Evolutionary conservation across 805 yeast species (phyloP).

Genomic region (Candida montana): DNA sequence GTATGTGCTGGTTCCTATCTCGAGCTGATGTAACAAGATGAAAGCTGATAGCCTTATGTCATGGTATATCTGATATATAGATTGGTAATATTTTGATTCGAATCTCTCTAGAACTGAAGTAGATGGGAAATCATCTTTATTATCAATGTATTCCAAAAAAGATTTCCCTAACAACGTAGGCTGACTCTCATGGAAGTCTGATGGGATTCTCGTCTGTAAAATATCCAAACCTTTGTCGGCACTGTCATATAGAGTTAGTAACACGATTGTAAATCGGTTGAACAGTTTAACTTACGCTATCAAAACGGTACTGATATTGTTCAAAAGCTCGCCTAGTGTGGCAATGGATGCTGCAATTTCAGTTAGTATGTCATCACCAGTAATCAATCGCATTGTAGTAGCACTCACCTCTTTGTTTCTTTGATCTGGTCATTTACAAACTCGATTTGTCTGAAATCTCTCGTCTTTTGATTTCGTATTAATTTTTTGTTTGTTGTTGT

Average conservation of each 20-base stretch:
- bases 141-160: constrained; percentile 6
- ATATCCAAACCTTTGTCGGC: constrained; percentile 15
- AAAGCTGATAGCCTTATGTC: constrained; percentile 58
- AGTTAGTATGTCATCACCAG: background rate
- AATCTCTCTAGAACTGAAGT: constrained; percentile 42
- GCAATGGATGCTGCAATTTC: background rate
- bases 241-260: background rate
- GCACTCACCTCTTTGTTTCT: background rate
- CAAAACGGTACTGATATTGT: constrained; percentile 2
- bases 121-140: constrained; percentile 11
- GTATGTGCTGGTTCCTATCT: constrained; percentile 46
- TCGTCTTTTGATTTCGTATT: background rate
- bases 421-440: background rate
- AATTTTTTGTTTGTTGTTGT: background rate
- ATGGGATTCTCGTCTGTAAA: constrained; percentile 16
- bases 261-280: no score
- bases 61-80: constrained; percentile 54
- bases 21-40: constrained; percentile 39
- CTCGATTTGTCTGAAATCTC: background rate
- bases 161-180: constrained; percentile 15
- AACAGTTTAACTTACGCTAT: constrained; percentile 2
- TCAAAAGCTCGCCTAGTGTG: background rate
- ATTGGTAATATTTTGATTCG: constrained; percentile 32
- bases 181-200: constrained; percentile 14
- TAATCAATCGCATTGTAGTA: background rate